Evolutionary conservation across 208 protist genomes (phyloP), one percentile per base, ranked within the genome.

Genomic region (Wallacemonas collosoma): DNA sequence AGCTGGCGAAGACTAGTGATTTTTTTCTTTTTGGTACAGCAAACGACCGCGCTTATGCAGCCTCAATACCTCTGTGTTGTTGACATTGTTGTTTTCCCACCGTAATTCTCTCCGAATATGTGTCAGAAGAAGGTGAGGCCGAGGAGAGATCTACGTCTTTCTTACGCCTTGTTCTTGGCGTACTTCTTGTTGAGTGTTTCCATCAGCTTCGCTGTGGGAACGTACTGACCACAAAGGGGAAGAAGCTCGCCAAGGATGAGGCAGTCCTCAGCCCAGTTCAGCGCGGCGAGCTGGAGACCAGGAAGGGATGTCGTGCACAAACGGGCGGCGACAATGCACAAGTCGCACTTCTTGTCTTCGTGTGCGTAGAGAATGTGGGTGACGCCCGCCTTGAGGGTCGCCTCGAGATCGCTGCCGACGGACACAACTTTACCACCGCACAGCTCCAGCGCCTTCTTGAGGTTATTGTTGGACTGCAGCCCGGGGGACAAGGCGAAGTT

Each of bases 201-300:
- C 78, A 94, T 81, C 47, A 95, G 79, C 73, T 94, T 97, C 50
- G 58, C 69, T 1, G 92, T 89, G 15, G 90, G 86, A 5, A 82
- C 81, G 72, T 97, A 97, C 85, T 86, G 83, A 35, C 82, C 88
- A 55, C 81, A 79, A 1, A 87, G 68, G 1, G 92, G 92, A 45
- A 95, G 66, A 17, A 90, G 54, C 82, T 95, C 90, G 14, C 88
- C 88, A 11, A 95, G 61, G 12, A 95, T 86, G n/a, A 97, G 71
- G 71, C 89, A 93, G 69, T 97, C 92, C 78, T 95, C 89, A 38
- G 85, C 58, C 90, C 92, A 97, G 71, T 87, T 94, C 7, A 76
- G 79, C 53, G 88, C 76, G 1, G 76, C 85, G 54, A 97, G 64
- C 63, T 83, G 76, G 11, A 95, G 83, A n/a, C 87, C 87, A 11